Percentiles rank a stretch among this genome's conserved stretches.
phyloP scores from a whole-genome alignment of 345 rosid genomes.

The thale cress (Arabidopsis thaliana) region DNA sequence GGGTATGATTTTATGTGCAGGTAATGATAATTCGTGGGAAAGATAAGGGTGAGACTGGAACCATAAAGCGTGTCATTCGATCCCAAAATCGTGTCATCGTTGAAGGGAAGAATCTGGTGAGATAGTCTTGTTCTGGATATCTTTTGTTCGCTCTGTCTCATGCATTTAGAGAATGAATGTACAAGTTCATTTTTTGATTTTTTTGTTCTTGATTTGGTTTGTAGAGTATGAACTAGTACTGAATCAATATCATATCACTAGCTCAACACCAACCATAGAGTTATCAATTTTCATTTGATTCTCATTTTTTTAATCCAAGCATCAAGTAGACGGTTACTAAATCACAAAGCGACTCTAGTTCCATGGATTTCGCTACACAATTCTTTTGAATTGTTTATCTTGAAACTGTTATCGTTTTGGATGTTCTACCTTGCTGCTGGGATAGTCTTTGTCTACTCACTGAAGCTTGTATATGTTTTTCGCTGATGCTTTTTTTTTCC shows the following conservation, averaged over 20 bases:
- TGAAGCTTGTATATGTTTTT: neutral
- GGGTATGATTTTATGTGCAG: constrained; percentile 40
- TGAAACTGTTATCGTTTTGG: neutral
- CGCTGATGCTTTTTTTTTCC: neutral
- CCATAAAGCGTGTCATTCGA: constrained; percentile 74
- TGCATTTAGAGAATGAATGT: neutral
- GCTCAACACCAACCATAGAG: neutral
- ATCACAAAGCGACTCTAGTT: neutral
- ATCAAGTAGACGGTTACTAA: neutral
- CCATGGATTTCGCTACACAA: neutral
- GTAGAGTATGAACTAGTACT: constrained; percentile 5
- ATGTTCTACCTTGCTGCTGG: constrained; percentile 1
- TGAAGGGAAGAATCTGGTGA: constrained; percentile 88
- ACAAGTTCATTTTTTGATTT: neutral
- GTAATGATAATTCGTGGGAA: constrained; percentile 88
- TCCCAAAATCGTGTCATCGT: constrained; percentile 91
- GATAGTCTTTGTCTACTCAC: neutral
- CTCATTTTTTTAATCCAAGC: neutral
- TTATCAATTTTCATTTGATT: neutral
- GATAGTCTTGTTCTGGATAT: constrained; percentile 22
- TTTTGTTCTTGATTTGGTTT: neutral
- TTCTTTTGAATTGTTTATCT: neutral
- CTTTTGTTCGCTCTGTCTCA: neutral
- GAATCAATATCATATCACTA: neutral
- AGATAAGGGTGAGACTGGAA: constrained; percentile 84